Evolutionary conservation across 2,329 filamentous ascomycete genomes (phyloP).

Genomic region (Colletotrichum filicis): DNA sequence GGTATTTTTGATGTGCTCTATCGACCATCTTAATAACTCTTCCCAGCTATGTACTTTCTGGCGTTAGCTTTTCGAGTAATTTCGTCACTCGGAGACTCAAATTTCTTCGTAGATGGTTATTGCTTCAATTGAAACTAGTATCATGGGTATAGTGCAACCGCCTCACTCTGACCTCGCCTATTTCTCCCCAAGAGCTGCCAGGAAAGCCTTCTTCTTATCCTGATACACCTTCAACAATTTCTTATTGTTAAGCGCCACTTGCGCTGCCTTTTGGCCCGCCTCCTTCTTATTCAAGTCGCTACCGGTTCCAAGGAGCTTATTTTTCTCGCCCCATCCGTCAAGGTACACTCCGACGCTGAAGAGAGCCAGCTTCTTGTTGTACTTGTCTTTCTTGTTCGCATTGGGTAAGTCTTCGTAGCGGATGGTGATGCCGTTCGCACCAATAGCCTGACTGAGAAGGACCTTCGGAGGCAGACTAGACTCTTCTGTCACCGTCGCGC

Average conservation of each 20-base stretch:
- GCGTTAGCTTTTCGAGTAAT: no score
- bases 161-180: background rate
- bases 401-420: slow-evolving; percentile 68
- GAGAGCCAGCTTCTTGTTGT: slow-evolving; percentile 64
- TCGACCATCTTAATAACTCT: background rate
- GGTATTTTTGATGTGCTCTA: background rate
- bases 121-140: background rate
- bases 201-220: slow-evolving; percentile 58
- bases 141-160: slow-evolving; percentile 10
- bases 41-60: no score
- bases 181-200: slow-evolving; percentile 37
- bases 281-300: slow-evolving; percentile 75
- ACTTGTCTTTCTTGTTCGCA: slow-evolving; percentile 59
- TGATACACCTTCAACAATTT: slow-evolving; percentile 66
- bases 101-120: no score
- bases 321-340: slow-evolving; percentile 74
- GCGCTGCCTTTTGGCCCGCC: slow-evolving; percentile 75
- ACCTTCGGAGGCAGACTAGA: slow-evolving; percentile 55
- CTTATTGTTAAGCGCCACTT: slow-evolving; percentile 72
- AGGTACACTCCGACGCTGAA: slow-evolving; percentile 74
- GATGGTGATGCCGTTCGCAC: slow-evolving; percentile 67
- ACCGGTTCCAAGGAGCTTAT: slow-evolving; percentile 71
- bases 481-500: slow-evolving; percentile 5
- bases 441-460: slow-evolving; percentile 61
- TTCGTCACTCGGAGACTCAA: no score